These are phyloP conservation scores for Mycena galericulata DNA, from an alignment of 768 basidiomycete species.

Conservation along the genomic window DNA sequence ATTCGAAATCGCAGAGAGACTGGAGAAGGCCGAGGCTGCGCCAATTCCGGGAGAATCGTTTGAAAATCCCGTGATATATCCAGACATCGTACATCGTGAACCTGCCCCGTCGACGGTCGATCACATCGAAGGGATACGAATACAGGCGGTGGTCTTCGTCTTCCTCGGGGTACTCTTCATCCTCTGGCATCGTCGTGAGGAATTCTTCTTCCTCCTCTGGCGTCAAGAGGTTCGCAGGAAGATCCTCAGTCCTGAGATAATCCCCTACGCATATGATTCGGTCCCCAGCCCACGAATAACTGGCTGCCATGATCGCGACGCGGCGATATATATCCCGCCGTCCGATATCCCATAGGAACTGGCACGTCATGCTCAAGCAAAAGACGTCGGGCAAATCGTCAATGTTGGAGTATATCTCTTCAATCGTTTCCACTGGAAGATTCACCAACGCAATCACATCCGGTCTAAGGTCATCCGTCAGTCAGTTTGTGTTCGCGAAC, in stretches of 20 bases:
- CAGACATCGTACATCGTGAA: no score
- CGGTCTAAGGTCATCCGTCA: not conserved
- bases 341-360: constrained; percentile 5
- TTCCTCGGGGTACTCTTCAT: not conserved
- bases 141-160: not conserved
- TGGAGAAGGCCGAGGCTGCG: not conserved
- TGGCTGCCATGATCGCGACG: not conserved
- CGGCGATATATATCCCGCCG: not conserved
- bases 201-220: not conserved
- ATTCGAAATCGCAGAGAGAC: not conserved
- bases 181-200: not conserved
- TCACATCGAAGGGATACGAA: no score
- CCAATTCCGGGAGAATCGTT: no score
- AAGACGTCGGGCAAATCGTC: not conserved
- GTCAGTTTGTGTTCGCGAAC: not conserved
- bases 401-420: constrained; percentile 5
- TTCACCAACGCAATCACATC: not conserved
- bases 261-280: constrained; percentile 16
- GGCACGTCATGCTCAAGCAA: constrained; percentile 7
- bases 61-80: no score
- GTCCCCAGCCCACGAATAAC: constrained; percentile 1
- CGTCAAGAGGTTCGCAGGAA: not conserved
- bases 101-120: no score
- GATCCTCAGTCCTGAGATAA: not conserved
- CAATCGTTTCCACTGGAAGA: not conserved